phyloP scores from a whole-genome alignment of 2,329 filamentous ascomycete genomes.

The Monosporascus sp. region DNA sequence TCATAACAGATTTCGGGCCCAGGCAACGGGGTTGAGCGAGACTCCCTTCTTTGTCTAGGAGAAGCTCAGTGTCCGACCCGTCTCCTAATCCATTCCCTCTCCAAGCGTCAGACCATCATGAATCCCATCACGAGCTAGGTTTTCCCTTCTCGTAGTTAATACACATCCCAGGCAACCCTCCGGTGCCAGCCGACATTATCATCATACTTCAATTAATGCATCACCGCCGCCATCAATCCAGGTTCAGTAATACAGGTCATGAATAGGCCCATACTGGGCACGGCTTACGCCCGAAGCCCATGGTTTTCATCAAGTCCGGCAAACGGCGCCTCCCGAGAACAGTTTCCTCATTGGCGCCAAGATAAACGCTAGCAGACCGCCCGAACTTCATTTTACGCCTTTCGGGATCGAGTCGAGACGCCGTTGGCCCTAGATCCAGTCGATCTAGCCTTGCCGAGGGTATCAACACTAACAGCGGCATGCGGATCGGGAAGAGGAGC shows the following conservation, averaged over 20 bases:
- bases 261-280: neutral
- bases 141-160: neutral
- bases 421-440: constrained; percentile 56
- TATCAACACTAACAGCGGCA: constrained; percentile 58
- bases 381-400: constrained; percentile 48
- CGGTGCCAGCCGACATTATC: neutral
- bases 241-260: neutral
- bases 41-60: no score
- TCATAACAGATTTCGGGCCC: no score
- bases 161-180: neutral
- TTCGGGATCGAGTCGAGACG: constrained; percentile 61
- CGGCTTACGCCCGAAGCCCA: neutral
- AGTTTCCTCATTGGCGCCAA: no score
- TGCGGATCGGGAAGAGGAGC: constrained; percentile 77
- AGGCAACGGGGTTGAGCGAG: no score
- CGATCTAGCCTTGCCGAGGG: constrained; percentile 47
- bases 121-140: neutral
- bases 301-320: neutral
- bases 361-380: neutral
- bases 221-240: neutral
- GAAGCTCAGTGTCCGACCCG: no score
- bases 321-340: neutral
- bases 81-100: no score
- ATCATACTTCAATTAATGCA: neutral
- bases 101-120: no score